Evolutionary conservation across 305 asterid species (phyloP).

Genomic region (Coffea humblotiana): DNA sequence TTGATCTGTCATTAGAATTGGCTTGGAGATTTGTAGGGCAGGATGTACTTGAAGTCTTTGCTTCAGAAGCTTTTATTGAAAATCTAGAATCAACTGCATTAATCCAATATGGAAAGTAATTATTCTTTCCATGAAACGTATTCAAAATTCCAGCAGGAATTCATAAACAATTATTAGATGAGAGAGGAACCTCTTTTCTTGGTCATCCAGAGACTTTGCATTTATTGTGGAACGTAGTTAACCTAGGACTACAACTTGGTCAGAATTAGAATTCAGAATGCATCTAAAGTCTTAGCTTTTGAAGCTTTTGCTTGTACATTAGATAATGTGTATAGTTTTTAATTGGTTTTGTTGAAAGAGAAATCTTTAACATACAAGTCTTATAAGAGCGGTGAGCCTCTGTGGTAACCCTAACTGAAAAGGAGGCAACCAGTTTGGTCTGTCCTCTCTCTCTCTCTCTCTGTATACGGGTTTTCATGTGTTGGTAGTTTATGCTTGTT

Average conservation of each 20-base stretch:
- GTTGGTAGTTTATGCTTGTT: neutral
- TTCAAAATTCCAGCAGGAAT: neutral
- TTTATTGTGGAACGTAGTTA: too few relatives aligned
- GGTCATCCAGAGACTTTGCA: neutral
- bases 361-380: neutral
- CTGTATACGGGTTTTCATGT: neutral
- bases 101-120: neutral
- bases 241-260: neutral
- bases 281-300: neutral
- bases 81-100: neutral
- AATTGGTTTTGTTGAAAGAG: neutral
- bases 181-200: neutral
- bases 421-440: neutral
- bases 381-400: neutral
- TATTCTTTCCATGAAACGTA: neutral
- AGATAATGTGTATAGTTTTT: neutral
- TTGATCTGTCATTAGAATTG: neutral
- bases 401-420: neutral
- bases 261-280: neutral
- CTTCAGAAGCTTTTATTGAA: neutral
- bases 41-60: neutral
- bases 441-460: neutral
- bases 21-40: neutral
- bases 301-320: neutral
- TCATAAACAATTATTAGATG: neutral